Evolutionary conservation across 495 filamentous ascomycete species (phyloP).

Genomic region (Penicillium desertorum): DNA sequence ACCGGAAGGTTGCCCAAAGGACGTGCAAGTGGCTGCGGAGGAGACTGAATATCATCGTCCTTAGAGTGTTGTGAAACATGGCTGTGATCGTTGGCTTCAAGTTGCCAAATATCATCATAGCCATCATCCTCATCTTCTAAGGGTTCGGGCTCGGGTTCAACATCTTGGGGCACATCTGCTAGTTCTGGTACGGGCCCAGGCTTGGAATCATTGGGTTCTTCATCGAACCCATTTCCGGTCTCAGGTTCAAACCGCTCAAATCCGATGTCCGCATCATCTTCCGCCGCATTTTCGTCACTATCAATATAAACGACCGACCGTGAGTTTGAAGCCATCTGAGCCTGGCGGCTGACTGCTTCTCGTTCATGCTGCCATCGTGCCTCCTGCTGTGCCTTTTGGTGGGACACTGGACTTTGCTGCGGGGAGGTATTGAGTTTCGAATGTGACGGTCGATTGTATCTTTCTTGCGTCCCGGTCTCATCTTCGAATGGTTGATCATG

Average conservation of each 20-base stretch:
- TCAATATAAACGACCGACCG: constrained; percentile 53
- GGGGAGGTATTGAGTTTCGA: not conserved
- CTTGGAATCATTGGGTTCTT: not conserved
- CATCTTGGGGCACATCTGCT: not conserved
- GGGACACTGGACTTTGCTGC: not conserved
- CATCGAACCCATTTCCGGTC: constrained; percentile 17
- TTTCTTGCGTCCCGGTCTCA: constrained; percentile 1
- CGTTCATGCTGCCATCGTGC: constrained; percentile 52
- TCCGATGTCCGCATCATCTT: constrained; percentile 5
- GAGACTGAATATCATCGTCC: constrained; percentile 12
- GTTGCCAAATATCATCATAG: constrained; percentile 48
- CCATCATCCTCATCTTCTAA: constrained; percentile 34
- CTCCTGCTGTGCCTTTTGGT: constrained; percentile 28
- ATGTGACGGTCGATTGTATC: constrained; percentile 8
- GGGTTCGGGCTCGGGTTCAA: constrained; percentile 11
- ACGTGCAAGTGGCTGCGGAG: constrained; percentile 7
- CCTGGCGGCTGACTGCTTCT: constrained; percentile 51
- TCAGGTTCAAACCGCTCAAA: constrained; percentile 12
- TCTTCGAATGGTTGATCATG: not conserved
- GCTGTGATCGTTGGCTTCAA: constrained; percentile 42
- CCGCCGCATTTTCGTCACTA: constrained; percentile 39
- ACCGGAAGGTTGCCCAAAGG: constrained; percentile 17
- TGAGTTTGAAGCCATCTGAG: constrained; percentile 43
- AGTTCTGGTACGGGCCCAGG: not conserved
- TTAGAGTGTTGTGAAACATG: constrained; percentile 27